A percentile compares a stretch with the other conserved stretches of the same genome.
Conservation (phyloP, 1,284 basidiomycete genomes). For the Apiotrichum laibachii region DNA sequence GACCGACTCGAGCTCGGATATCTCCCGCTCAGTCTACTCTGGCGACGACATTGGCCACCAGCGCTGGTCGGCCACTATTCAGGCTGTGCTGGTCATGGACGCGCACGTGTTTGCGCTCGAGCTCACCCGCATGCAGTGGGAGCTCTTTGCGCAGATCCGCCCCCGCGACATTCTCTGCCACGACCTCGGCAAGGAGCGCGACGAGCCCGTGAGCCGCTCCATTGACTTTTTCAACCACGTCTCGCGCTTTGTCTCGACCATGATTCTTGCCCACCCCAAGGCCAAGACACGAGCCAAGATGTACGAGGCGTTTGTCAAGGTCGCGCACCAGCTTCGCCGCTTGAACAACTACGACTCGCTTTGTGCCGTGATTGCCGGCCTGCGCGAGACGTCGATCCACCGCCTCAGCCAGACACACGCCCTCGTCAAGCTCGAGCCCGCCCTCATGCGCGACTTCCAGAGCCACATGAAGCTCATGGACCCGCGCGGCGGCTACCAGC, state of each 20-base stretch:
- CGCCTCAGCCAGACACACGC: constrained; percentile 42
- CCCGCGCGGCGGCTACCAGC: constrained; percentile 40
- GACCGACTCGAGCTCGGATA: constrained; percentile 16
- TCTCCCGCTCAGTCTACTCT: constrained; percentile 13
- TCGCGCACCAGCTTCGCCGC: constrained; percentile 47
- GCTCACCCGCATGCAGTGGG: constrained; percentile 50
- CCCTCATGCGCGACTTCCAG: constrained; percentile 36
- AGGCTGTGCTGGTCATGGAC: constrained; percentile 28
- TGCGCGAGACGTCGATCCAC: constrained; percentile 47
- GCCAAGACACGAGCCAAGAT: constrained; percentile 46
- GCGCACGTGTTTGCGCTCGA: constrained; percentile 44
- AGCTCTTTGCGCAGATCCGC: constrained; percentile 41
- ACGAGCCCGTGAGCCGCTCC: constrained; percentile 39
- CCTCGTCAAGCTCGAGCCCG: constrained; percentile 29
- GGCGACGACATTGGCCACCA: constrained; percentile 13
- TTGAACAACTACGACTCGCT: constrained; percentile 51
- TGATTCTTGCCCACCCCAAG: constrained; percentile 47
- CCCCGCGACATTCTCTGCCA: constrained; percentile 49
- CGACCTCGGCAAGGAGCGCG: constrained; percentile 47
- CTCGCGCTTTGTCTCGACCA: constrained; percentile 48
- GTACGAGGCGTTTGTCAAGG: constrained; percentile 47
- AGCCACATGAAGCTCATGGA: constrained; percentile 47
- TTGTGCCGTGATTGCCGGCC: constrained; percentile 47
- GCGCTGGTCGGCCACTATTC: constrained; percentile 16
- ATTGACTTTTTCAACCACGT: constrained; percentile 51